A percentile compares a stretch with the other conserved stretches of the same genome.
phyloP scores from a whole-genome alignment of 78 protist genomes.

The Polysphondylium violaceum region DNA sequence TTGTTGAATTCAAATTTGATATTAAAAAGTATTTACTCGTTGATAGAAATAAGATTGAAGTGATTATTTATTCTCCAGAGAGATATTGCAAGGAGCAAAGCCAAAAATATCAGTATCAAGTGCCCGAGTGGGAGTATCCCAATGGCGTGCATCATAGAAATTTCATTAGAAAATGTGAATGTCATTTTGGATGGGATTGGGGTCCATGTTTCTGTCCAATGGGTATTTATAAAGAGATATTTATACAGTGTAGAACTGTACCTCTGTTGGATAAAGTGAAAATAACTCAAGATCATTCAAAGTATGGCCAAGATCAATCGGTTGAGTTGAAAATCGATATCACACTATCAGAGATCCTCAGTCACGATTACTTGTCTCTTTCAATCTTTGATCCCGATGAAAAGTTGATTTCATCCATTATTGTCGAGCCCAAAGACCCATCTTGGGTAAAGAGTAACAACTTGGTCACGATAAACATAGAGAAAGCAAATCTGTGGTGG shows the following conservation, averaged over 20 bases:
- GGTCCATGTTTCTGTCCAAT: constrained; percentile 77
- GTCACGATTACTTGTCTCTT: neutral
- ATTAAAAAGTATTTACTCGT: neutral
- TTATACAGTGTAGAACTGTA: neutral
- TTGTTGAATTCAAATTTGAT: constrained; percentile 37
- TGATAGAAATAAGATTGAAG: neutral
- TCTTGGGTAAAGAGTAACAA: neutral
- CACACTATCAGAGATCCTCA: neutral
- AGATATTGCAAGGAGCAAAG: constrained; percentile 28
- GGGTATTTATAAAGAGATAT: constrained; percentile 26
- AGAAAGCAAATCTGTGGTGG: constrained; percentile 56
- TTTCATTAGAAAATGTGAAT: constrained; percentile 71
- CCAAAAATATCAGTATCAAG: constrained; percentile 6
- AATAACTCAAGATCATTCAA: constrained; percentile 4
- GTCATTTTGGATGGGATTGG: constrained; percentile 80
- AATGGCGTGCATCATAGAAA: constrained; percentile 73
- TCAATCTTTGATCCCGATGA: no score
- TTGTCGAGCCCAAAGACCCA: no score
- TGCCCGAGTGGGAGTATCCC: constrained; percentile 82
- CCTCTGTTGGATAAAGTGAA: neutral
- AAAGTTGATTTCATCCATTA: no score
- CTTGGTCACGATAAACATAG: neutral
- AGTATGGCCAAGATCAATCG: neutral
- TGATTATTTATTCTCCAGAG: constrained; percentile 32
- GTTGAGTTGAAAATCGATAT: neutral